Conservation (phyloP, 257 asterid genomes). For the Striga asiatica region DNA sequence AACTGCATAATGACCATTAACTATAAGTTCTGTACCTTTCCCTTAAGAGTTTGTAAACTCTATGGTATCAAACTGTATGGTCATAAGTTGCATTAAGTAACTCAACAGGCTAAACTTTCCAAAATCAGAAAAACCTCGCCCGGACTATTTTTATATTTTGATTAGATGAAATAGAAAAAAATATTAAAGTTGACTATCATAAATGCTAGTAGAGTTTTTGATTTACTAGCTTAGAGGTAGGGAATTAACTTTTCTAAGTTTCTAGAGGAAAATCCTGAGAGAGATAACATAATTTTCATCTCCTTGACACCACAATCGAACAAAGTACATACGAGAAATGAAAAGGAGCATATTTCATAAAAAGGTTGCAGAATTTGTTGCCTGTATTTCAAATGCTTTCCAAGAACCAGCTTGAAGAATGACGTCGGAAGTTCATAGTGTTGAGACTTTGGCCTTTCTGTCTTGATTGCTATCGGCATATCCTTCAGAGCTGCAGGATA, state of each 20-base stretch:
- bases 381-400: constrained; percentile 91
- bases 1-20: constrained; percentile 45
- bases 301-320: neutral
- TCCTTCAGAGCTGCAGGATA: constrained; percentile 58
- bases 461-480: constrained; percentile 80
- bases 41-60: constrained; percentile 1
- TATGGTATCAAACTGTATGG: neutral
- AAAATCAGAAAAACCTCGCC: too few species aligned
- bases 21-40: too few species aligned
- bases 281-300: neutral
- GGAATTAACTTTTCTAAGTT: too few species aligned
- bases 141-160: too few species aligned
- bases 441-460: constrained; percentile 70
- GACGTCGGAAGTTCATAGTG: constrained; percentile 88
- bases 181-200: too few species aligned
- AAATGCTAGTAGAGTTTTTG: too few species aligned
- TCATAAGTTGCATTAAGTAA: too few species aligned
- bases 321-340: neutral
- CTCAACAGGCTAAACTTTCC: too few species aligned
- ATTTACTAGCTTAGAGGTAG: too few species aligned
- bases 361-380: neutral
- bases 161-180: too few species aligned
- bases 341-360: neutral
- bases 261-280: too few species aligned
- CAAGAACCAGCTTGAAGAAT: constrained; percentile 87